These are phyloP conservation scores for Afroboletus lepidellus DNA, from an alignment of 1,284 basidiomycete genomes.

Conservation along the genomic window DNA sequence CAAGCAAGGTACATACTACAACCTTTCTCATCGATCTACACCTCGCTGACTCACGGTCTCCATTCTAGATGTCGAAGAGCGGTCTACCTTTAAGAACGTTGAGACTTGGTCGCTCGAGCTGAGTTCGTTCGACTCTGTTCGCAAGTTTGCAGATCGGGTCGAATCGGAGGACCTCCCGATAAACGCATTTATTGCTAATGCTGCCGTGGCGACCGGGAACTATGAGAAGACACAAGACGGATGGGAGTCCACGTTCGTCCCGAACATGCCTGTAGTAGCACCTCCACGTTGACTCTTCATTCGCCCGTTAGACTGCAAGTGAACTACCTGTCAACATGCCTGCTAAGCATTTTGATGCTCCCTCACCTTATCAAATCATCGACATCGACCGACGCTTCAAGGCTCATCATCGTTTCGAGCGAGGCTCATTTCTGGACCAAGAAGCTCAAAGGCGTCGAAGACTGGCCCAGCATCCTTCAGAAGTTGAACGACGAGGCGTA, in stretches of 20 bases:
- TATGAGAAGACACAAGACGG: slow-evolving; percentile 30
- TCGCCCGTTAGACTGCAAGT: slow-evolving; percentile 28
- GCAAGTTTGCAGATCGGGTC: slow-evolving; percentile 27
- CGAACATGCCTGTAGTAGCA: neutral
- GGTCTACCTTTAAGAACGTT: slow-evolving; percentile 18
- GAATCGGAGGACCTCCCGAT: slow-evolving; percentile 19
- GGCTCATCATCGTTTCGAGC: slow-evolving; percentile 33
- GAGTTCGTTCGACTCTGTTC: slow-evolving; percentile 32
- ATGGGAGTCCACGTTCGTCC: slow-evolving; percentile 31
- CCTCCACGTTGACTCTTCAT: neutral
- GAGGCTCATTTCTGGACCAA: slow-evolving; percentile 17
- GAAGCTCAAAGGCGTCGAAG: slow-evolving; percentile 9
- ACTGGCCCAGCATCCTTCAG: slow-evolving; percentile 29
- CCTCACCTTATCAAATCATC: slow-evolving; percentile 33
- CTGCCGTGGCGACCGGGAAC: slow-evolving; percentile 14
- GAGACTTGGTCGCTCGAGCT: slow-evolving; percentile 29
- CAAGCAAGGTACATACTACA: slow-evolving; percentile 21
- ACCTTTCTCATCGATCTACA: neutral
- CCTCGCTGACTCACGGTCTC: neutral
- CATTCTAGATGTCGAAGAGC: slow-evolving; percentile 22
- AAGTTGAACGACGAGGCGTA: slow-evolving; percentile 32
- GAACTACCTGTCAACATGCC: slow-evolving; percentile 33
- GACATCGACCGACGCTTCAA: slow-evolving; percentile 20
- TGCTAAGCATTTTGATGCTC: slow-evolving; percentile 34
- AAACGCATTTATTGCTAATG: slow-evolving; percentile 29